phyloP scores from a whole-genome alignment of 2,329 filamentous ascomycete genomes.

The Onygenales sp. region DNA sequence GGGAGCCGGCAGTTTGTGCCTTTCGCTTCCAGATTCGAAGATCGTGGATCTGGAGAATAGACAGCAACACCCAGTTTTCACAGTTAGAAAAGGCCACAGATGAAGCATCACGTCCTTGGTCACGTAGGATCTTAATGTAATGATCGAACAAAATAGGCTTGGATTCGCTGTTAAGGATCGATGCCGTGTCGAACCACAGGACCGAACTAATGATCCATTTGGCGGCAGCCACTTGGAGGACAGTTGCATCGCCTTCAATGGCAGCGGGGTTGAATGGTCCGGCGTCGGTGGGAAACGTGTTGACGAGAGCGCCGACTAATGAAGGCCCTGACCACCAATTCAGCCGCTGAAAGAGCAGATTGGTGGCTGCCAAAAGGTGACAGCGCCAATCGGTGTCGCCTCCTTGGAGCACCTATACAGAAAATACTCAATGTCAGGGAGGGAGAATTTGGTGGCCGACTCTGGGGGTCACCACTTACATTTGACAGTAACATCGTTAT shows the following conservation, averaged over 20 bases:
- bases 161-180: not conserved
- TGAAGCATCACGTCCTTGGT: not conserved
- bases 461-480: not conserved
- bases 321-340: not conserved
- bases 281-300: not conserved
- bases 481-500: not conserved
- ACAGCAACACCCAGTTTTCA: slow-evolving; percentile 5
- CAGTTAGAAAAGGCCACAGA: not conserved
- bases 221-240: not conserved
- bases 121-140: not conserved
- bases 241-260: not conserved
- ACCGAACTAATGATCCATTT: not conserved
- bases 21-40: slow-evolving; percentile 5
- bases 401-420: not conserved
- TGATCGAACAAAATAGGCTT: not conserved
- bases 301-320: not conserved
- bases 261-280: not conserved
- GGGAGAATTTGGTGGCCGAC: not conserved
- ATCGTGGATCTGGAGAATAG: slow-evolving; percentile 2
- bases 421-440: too few species aligned
- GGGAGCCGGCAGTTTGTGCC: not conserved
- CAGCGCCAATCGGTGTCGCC: not conserved
- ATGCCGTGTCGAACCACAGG: not conserved
- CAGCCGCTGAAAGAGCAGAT: not conserved
- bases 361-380: not conserved